phyloP scores from a whole-genome alignment of 345 rosid genomes.

The Melaleuca quinquenervia region DNA sequence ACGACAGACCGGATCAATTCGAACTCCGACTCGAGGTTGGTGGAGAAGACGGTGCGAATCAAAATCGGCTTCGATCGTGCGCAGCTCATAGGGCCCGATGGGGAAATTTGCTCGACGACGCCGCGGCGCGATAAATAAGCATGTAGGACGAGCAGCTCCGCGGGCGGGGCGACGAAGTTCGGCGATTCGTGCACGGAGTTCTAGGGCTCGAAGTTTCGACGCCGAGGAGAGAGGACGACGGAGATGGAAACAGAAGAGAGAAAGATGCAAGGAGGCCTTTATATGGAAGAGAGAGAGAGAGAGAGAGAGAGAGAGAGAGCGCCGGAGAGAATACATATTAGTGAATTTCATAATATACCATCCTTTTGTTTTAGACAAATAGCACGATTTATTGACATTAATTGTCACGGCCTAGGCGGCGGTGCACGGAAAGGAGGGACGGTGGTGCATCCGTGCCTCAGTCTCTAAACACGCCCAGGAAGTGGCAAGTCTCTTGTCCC shows the following conservation, averaged over 20 bases:
- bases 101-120: neutral
- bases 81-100: neutral
- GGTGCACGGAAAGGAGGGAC: too few species aligned
- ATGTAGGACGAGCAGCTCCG: neutral
- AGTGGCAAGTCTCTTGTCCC: too few species aligned
- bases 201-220: neutral
- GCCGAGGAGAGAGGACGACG: neutral
- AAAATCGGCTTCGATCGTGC: conserved; percentile 1
- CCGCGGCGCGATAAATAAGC: neutral
- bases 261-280: neutral
- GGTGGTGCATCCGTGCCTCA: too few species aligned
- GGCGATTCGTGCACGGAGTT: neutral
- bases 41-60: conserved; percentile 23
- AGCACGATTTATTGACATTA: too few species aligned
- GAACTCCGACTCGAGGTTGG: conserved; percentile 24
- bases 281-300: neutral
- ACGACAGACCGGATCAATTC: conserved; percentile 12
- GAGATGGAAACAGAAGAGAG: neutral
- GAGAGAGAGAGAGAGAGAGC: neutral
- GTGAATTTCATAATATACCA: neutral
- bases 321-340: neutral
- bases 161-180: neutral
- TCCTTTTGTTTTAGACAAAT: neutral
- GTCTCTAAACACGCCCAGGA: too few species aligned
- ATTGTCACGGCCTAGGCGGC: too few species aligned